Evolutionary conservation across 129 eudicot genomes (phyloP), one percentile per base, ranked within the genome.

Genomic region (Chrysanthemum makinoi): DNA sequence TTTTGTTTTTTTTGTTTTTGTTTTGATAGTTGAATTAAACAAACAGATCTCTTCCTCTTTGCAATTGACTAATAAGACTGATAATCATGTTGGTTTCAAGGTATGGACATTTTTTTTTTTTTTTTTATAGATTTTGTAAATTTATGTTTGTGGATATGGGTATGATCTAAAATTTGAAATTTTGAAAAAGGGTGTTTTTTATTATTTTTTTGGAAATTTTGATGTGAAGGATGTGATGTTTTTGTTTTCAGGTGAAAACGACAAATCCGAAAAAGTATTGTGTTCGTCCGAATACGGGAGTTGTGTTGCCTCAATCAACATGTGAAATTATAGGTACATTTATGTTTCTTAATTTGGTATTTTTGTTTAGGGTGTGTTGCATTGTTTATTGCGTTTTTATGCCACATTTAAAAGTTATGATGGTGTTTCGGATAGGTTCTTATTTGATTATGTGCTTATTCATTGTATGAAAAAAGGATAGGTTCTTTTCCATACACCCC

Each of bases 241-340:
- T 18, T 19, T 57, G 5, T 77, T 48, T 72, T 39, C 0, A 92
- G 98, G 96, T 92, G 63, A 92, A 92, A 73, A 92, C 98, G 6
- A 92, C 98, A 68, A 92, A 92, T 85, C 98, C 98, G 12, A 92
- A 92, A 85, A 92, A 92, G 77, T 92, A 92, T 69, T 89, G 98
- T 62, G 98, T 89, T 62, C 91, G 98, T 69, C 98, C 98, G 0
- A 92, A 92, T 74, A 89, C 95, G 2, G 98, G 98, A 52, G 82
- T 92, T 76, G 95, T 92, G 73, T 68, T 72, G 79, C 96, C 98
- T 53, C 82, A 79, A 75, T 85, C 91, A 35, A 83, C 89, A 68
- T 89, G 95, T 80, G 96, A 92, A 66, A 77, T 92, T 15, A 84
- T 80, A 78, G 98, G 98, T 92, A 77, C 66, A 55, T 75, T 33